Conservation (phyloP, 106 monocot genomes). For the Alisma plantagoaquatica region DNA sequence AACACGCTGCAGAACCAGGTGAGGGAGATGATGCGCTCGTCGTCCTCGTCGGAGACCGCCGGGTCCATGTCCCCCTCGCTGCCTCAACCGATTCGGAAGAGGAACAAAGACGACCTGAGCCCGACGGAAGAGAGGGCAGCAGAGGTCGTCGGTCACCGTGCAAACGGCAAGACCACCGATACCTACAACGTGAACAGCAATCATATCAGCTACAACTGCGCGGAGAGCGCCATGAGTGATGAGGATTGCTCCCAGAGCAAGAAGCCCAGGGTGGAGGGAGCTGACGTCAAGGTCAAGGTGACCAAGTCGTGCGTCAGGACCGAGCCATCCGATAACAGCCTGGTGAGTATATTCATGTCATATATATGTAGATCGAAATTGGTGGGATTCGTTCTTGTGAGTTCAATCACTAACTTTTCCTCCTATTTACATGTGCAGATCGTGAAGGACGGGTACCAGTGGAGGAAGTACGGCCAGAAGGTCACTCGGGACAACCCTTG, state of each 20-base stretch:
- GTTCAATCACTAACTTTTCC: not conserved
- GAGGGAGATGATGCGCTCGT: not conserved
- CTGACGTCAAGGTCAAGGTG: not conserved
- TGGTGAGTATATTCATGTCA: not conserved
- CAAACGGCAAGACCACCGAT: no score
- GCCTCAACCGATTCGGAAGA: conserved; percentile 13
- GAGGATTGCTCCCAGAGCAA: conserved; percentile 17
- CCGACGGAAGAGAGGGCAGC: not conserved
- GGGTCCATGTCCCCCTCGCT: not conserved
- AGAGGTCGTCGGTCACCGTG: not conserved
- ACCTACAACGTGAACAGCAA: not conserved
- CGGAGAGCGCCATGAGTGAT: no score
- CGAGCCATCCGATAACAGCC: not conserved
- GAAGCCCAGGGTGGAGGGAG: not conserved
- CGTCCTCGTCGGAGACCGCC: not conserved
- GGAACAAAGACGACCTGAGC: no score
- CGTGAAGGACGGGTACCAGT: conserved; percentile 9
- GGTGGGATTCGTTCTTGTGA: not conserved
- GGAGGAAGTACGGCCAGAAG: conserved; percentile 11
- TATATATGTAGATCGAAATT: not conserved
- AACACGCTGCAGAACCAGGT: not conserved
- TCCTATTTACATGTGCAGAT: not conserved
- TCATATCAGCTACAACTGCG: no score
- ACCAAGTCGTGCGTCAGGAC: not conserved
- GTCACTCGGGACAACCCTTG: conserved; percentile 3